These are phyloP conservation scores for Aspergillus saccharolyticus DNA, from an alignment of 495 filamentous ascomycete species.

Conservation along the genomic window DNA sequence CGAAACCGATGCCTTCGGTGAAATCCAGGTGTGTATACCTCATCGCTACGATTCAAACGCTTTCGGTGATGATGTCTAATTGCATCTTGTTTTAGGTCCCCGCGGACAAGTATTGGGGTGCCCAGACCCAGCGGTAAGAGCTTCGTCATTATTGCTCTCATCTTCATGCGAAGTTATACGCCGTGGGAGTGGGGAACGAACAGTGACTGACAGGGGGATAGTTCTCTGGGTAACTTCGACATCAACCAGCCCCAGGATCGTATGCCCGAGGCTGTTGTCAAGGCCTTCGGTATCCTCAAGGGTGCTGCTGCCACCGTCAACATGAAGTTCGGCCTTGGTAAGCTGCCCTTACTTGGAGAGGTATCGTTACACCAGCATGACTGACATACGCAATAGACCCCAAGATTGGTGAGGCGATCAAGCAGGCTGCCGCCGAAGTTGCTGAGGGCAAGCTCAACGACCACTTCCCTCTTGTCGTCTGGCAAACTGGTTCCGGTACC, in stretches of 20 bases:
- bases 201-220: conserved; percentile 24
- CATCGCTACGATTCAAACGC: neutral
- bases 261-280: conserved; percentile 89
- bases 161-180: neutral
- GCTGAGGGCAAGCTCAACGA: conserved; percentile 90
- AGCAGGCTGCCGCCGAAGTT: conserved; percentile 91
- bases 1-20: conserved; percentile 96
- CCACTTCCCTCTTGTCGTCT: conserved; percentile 98
- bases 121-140: conserved; percentile 83
- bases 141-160: neutral
- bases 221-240: conserved; percentile 91
- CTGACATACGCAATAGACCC: conserved; percentile 51
- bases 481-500: conserved; percentile 98
- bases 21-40: conserved; percentile 55
- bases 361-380: neutral
- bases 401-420: conserved; percentile 86
- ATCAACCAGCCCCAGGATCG: conserved; percentile 99
- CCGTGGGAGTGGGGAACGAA: neutral
- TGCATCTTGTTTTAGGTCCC: conserved; percentile 54
- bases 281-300: conserved; percentile 96
- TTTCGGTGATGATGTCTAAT: conserved; percentile 14
- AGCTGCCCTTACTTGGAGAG: conserved; percentile 19
- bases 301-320: conserved; percentile 95
- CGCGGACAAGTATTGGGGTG: conserved; percentile 96
- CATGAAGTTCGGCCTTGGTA: conserved; percentile 92